Base-by-base conservation (phyloP, 1,139 yeast genomes). In the Diutina catenulata region DNA sequence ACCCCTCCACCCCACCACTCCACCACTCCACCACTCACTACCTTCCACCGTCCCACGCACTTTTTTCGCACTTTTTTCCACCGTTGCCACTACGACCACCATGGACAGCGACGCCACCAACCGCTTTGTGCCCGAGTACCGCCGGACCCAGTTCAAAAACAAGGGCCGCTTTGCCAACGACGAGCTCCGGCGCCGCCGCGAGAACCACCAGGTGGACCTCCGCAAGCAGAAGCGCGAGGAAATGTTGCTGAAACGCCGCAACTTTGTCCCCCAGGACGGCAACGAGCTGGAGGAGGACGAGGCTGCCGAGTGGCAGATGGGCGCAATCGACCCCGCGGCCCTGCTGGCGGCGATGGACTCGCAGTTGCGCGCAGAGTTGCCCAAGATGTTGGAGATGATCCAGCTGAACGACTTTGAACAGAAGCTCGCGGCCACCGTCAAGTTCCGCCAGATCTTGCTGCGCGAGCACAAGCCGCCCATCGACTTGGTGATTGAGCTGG, bases 401-500 rank as follows among this genome's bases (percentile, higher is more conserved):
- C 75, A 74, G 47, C 80, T 94, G 18, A 68, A 70, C 43, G 87
- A 83, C 51, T 73, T 84, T 48, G 94, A 86, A 51, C 72, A 70
- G 46, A 95, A 86, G 59, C 68, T 91, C 50, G 80, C 76, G 39
- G 95, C 97, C 37, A 88, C 97, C 28, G 80, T 87, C 45, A 83
- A 83, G 57, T 88, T 91, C 61, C 77, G 98, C 64, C 95, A 91
- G 62, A 79, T 88, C 40, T 70, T 91, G 50, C 84, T 95, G 39
- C 80, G 94, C 56, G 98, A 91, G 61, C 86, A 81, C 57, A 86
- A 87, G 58, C 98, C 98, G n/a, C 98, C 98, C 39, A 91, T 91
- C 52, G 93, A 87, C 59, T 69, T 83, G 46, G 97, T 93, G 39
- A 88, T 93, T 48, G 80, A 84, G 55, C 72, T 88, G 41, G 97